These are phyloP conservation scores for Fusarium subglutinans DNA, from an alignment of 2,329 filamentous ascomycete genomes.

Conservation along the genomic window DNA sequence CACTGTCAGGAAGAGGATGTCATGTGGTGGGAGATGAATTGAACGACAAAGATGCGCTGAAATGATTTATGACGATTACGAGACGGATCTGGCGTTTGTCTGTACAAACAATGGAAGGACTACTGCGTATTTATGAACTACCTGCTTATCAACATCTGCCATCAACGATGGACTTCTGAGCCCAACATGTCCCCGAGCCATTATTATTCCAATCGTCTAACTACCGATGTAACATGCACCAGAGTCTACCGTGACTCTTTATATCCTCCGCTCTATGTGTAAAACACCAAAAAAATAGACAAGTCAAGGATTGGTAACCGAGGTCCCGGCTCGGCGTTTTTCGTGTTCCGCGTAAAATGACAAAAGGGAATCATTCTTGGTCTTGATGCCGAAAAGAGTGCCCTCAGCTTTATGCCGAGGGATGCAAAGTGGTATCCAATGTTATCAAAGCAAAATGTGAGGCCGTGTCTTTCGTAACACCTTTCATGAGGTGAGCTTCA, in stretches of 20 bases:
- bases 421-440: constrained; percentile 32
- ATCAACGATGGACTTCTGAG: constrained; percentile 10
- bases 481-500: constrained; percentile 10
- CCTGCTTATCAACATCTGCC: constrained; percentile 9
- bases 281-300: constrained; percentile 31
- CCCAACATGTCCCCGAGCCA: neutral
- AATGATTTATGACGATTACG: constrained; percentile 1
- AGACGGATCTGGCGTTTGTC: neutral
- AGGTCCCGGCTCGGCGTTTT: neutral
- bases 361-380: constrained; percentile 18
- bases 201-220: constrained; percentile 8
- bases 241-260: constrained; percentile 20
- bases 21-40: constrained; percentile 31
- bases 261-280: constrained; percentile 28
- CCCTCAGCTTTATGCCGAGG: constrained; percentile 15
- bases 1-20: constrained; percentile 35
- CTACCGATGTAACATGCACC: neutral
- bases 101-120: neutral
- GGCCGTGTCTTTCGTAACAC: neutral
- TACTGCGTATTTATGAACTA: constrained; percentile 8
- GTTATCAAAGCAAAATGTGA: constrained; percentile 19
- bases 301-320: neutral
- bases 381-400: constrained; percentile 23
- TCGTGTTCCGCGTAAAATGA: constrained; percentile 19
- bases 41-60: neutral